Evolutionary conservation across 2,329 filamentous ascomycete species (phyloP).

Genomic region (Alternaria sp.): DNA sequence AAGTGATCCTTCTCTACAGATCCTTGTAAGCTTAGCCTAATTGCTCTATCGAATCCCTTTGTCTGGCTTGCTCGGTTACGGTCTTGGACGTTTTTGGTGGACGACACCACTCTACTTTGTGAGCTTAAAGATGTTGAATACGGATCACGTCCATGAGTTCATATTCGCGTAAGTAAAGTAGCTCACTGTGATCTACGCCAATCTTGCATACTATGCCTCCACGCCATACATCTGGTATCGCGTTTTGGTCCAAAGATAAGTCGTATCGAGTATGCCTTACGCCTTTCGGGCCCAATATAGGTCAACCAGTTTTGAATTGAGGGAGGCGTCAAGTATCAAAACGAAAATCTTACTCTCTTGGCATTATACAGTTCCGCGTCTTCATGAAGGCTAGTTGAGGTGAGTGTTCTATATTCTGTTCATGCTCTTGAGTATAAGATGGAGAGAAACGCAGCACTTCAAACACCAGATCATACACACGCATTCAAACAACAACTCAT

Average conservation of each 20-base stretch:
- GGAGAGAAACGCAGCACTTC: neutral
- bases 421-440: neutral
- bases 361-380: neutral
- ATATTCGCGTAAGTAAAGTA: neutral
- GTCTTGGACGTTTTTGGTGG: neutral
- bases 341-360: neutral
- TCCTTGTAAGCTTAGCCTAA: neutral
- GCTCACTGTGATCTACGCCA: neutral
- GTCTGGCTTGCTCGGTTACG: neutral
- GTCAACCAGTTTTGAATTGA: neutral
- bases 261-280: neutral
- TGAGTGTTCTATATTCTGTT: neutral
- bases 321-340: neutral
- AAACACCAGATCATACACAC: neutral
- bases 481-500: neutral
- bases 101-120: neutral
- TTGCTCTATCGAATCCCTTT: neutral
- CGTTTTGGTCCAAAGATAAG: neutral
- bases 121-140: neutral
- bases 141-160: too few relatives aligned
- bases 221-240: neutral
- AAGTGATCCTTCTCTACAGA: neutral
- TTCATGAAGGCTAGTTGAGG: neutral
- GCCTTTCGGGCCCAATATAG: neutral
- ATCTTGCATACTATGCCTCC: neutral